phyloP scores from a whole-genome alignment of 768 basidiomycete genomes.

The Trametes elegans region DNA sequence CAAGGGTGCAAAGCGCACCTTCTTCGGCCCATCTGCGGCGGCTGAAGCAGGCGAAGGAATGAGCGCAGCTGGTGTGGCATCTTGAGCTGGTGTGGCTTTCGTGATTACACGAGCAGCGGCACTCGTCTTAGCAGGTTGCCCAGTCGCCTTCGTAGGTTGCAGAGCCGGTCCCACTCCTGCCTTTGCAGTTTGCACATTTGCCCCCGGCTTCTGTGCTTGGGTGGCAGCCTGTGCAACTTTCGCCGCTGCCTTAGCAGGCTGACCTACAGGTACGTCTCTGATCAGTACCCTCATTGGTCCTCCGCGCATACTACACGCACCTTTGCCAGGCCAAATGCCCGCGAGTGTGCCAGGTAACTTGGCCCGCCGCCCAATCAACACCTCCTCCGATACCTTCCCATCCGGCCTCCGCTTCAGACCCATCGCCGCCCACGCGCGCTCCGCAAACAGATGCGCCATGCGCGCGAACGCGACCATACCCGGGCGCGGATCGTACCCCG shows the following conservation, averaged over 20 bases:
- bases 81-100: background rate
- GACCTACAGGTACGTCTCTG: background rate
- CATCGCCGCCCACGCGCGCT: slow-evolving; percentile 3
- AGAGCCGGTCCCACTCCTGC: no score
- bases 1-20: background rate
- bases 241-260: background rate
- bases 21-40: background rate
- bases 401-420: slow-evolving; percentile 3
- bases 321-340: slow-evolving; percentile 11
- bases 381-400: slow-evolving; percentile 7
- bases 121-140: background rate
- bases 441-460: slow-evolving; percentile 9
- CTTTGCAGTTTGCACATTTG: background rate
- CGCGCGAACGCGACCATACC: slow-evolving; percentile 13
- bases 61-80: background rate
- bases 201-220: background rate
- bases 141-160: no score
- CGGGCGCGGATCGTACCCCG: slow-evolving; percentile 8
- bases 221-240: no score
- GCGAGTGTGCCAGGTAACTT: slow-evolving; percentile 8
- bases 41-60: background rate
- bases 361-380: background rate
- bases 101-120: background rate
- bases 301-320: background rate
- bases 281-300: no score